Evolutionary conservation across 1,284 basidiomycete species (phyloP), one percentile per base, ranked within the genome.

Genomic region (Malassezia obtusa): DNA sequence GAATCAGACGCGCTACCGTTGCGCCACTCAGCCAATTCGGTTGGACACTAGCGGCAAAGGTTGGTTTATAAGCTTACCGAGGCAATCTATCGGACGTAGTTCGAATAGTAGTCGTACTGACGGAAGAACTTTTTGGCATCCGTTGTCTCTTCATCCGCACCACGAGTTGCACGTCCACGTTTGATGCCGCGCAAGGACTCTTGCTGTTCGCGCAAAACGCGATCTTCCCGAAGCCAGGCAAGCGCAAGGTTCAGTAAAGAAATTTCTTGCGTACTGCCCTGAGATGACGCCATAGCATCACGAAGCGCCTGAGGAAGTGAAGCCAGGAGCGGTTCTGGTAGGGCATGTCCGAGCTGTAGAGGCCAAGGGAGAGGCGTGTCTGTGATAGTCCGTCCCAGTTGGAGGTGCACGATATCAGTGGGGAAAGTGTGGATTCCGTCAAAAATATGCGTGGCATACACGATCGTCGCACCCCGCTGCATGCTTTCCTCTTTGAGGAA

Each of bases 401-500:
- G 59, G 62, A 73, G 64, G 50, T 73, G 71, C 17, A 67, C 60
- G 14, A 73, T 26, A 43, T 72, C 63, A 0, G 70, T 71, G 5
- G 71, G 71, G 62, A 73, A 73, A n/a, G 51, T 38, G 30, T 71
- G 67, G 15, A 73, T 46, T 0, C 70, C 71, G 44, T 73, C 71
- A 45, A 73, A 73, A 55, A 73, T 73, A 58, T 73, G 71, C 8
- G 71, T 73, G 1, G 71, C 71, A 84, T 88, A 98, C 47, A 98
- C 77, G 54, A 98, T 86, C 4, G 92, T 96, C 3, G 91, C 87
- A 0, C 83, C 82, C 21, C 94, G 81, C 12, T 77, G 75, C 60
- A 85, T 81, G 59, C 87, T 87, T 69, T 99, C 94, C 19, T 80
- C 76, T 60, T 84, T 84, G 38, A 99, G 79, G 76, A 96, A 98